Evolutionary conservation across 2,329 filamentous ascomycete genomes (phyloP).

Genomic region (Microascus cirrosus): DNA sequence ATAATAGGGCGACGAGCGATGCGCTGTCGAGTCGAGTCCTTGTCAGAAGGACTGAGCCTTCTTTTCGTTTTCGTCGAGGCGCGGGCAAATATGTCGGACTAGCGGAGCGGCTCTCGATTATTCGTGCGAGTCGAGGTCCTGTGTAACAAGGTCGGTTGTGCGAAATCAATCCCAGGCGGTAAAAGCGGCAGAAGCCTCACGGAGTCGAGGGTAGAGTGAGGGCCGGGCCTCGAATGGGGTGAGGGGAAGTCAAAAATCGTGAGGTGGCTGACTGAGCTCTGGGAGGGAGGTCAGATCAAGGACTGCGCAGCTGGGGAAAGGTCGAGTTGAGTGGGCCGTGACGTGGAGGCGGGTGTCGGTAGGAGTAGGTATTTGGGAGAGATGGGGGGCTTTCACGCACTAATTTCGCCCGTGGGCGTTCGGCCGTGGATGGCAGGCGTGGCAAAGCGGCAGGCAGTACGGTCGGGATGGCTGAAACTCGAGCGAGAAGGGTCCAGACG

Average conservation of each 20-base stretch:
- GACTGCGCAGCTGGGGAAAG: background rate
- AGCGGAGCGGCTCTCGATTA: background rate
- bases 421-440: background rate
- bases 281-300: background rate
- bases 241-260: background rate
- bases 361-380: background rate
- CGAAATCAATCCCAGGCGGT: background rate
- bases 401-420: background rate
- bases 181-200: background rate
- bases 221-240: background rate
- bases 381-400: background rate
- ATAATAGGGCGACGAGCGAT: background rate
- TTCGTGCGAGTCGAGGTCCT: background rate
- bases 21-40: background rate
- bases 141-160: background rate
- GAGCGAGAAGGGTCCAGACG: background rate
- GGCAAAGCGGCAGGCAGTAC: background rate
- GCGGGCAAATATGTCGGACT: background rate
- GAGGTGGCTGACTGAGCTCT: background rate
- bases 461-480: background rate
- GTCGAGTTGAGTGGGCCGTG: background rate
- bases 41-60: background rate
- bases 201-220: background rate
- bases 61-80: background rate
- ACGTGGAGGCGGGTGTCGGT: background rate